Evolutionary conservation across 192 early-diverging fungal genomes (phyloP).

Genomic region (Geranomyces michiganensis): DNA sequence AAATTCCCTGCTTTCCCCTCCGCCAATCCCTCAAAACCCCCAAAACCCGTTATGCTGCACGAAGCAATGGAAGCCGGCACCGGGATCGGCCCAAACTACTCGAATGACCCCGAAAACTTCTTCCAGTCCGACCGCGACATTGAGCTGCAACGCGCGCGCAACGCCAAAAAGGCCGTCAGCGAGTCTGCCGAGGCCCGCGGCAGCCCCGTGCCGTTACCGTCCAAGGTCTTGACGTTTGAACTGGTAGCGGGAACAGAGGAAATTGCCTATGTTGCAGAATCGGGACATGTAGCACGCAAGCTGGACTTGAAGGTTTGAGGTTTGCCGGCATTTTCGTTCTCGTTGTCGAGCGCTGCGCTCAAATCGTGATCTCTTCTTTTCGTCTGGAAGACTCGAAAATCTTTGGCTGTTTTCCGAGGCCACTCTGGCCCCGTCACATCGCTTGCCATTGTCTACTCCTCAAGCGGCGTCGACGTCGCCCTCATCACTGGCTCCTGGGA

Average conservation of each 20-base stretch:
- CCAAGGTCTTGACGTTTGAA: conserved; percentile 65
- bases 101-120: conserved; percentile 62
- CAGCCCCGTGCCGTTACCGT: conserved; percentile 58
- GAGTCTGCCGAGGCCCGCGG: conserved; percentile 58
- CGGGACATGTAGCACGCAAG: conserved; percentile 68
- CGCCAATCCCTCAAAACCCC: too few relatives aligned
- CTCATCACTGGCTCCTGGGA: conserved; percentile 95
- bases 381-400: conserved; percentile 42
- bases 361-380: conserved; percentile 5
- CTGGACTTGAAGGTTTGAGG: conserved; percentile 67
- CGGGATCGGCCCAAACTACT: conserved; percentile 56
- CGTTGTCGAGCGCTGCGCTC: too few relatives aligned
- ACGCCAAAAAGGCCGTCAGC: conserved; percentile 47
- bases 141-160: conserved; percentile 50
- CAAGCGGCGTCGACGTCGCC: conserved; percentile 45
- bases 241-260: conserved; percentile 18
- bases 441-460: conserved; percentile 39
- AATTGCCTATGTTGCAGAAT: conserved; percentile 66
- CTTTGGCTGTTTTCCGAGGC: conserved; percentile 43
- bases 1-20: too few relatives aligned
- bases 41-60: background rate
- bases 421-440: conserved; percentile 63
- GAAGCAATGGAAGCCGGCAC: background rate
- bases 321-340: too few relatives aligned
- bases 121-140: conserved; percentile 77